Evolutionary conservation across 75 land plant genomes (phyloP), one percentile per base, ranked within the genome.

Genomic region (Chamaecyparis obtusa): DNA sequence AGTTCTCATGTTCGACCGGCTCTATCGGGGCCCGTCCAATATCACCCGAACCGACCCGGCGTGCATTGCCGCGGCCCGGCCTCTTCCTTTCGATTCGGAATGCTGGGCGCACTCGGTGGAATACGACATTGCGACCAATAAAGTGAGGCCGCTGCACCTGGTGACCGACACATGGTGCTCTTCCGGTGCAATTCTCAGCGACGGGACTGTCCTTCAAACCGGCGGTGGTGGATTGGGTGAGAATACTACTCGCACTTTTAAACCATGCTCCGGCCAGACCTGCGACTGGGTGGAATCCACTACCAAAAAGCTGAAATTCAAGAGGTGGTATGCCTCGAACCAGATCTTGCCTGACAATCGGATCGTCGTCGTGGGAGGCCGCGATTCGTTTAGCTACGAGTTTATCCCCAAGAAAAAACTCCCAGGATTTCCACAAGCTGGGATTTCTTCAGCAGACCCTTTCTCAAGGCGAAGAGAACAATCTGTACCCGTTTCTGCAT

Each of bases 111-210:
- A 96, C 57, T 95, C 97, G 39, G 91, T 89, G 67, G 87, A 89
- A 57, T 93, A 81, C 87, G 87, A 90, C 49, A 84, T 91, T 15
- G 83, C 76, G 35, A 35, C 87, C 21, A 90, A 88, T 87, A 64
- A 51, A 6, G 39, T 92, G 51, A 88, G 97, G 5, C 93, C 97
- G 0, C 88, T 96, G 15, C 88, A 69, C 85, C 72, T 96, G 2
- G 86, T 83, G 69, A 92, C 96, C 14, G 96, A 96, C 88, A 92
- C 95, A 3, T 96, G 93, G 93, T 96, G 97, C 90, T 94, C 96
- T 21, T 96, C 95, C 9, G 98, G 95, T 55, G 74, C 93, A 14
- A 56, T 95, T 79, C n/a, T 85, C 17, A 90, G 90, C 83, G 88
- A 94, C 71, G 97, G 97, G 3, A 91, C 89, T 9, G 92, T 96